These are phyloP conservation scores for Chenopodium quinoa DNA, from an alignment of 148 eudicot genomes.

Conservation along the genomic window DNA sequence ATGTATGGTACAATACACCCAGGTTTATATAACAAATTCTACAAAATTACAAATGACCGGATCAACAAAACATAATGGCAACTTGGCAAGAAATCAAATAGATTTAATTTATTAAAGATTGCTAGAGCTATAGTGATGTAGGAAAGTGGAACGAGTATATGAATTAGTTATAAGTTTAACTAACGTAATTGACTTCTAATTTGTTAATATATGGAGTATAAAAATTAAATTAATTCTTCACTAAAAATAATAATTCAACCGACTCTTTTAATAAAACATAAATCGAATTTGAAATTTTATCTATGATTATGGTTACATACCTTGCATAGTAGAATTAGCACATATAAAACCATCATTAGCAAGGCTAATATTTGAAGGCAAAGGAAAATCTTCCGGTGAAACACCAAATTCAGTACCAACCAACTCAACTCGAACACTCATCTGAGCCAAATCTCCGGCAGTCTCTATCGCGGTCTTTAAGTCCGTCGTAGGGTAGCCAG, in stretches of 20 bases:
- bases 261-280: no score
- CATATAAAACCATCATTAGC: conserved; percentile 26
- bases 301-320: neutral
- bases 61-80: neutral
- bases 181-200: neutral
- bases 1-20: no score
- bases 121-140: neutral
- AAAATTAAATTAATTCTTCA: neutral
- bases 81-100: neutral
- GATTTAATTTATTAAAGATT: neutral
- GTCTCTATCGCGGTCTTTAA: conserved; percentile 53
- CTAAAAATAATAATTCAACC: no score
- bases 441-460: conserved; percentile 51
- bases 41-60: neutral
- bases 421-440: conserved; percentile 45
- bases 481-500: conserved; percentile 35
- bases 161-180: neutral
- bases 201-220: neutral
- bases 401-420: conserved; percentile 73
- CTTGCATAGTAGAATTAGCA: conserved; percentile 7
- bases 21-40: no score
- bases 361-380: conserved; percentile 22
- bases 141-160: neutral
- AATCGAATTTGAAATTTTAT: no score
- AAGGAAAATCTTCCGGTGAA: conserved; percentile 26